Percentiles rank a stretch among this genome's conserved stretches.
These are phyloP conservation scores for Musa itinerans DNA, from an alignment of 176 grass and related monocot genomes.

Conservation along the genomic window DNA sequence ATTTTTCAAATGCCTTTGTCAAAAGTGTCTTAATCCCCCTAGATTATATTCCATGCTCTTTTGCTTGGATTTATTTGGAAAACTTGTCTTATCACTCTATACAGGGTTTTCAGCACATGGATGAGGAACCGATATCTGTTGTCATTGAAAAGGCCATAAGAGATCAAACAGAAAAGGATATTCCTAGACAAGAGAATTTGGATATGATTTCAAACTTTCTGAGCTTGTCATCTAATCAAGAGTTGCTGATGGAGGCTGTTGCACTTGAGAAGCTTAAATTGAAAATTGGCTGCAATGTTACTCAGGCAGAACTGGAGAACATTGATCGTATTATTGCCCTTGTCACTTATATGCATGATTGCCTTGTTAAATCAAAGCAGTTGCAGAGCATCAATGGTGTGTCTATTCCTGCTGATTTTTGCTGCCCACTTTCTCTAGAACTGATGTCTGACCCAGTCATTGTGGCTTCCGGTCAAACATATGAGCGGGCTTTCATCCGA, in stretches of 20 bases:
- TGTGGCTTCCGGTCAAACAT: constrained; percentile 91
- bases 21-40: background rate
- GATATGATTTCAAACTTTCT: constrained; percentile 43
- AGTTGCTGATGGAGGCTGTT: constrained; percentile 84
- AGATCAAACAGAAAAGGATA: constrained; percentile 31
- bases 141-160: constrained; percentile 38
- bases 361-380: constrained; percentile 43
- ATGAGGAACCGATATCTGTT: constrained; percentile 48
- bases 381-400: constrained; percentile 69
- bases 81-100: background rate
- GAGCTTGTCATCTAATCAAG: constrained; percentile 80
- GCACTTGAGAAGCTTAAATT: constrained; percentile 74
- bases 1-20: background rate
- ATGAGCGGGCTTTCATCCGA: constrained; percentile 83
- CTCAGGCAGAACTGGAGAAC: constrained; percentile 42
- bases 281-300: constrained; percentile 39
- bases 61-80: constrained; percentile 1
- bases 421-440: constrained; percentile 84
- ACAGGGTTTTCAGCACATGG: constrained; percentile 54
- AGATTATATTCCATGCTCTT: background rate
- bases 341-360: constrained; percentile 65
- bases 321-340: constrained; percentile 58
- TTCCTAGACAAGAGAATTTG: constrained; percentile 35
- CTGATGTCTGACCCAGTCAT: constrained; percentile 98
- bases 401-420: constrained; percentile 93